These are phyloP conservation scores for Pogostemon cablin DNA, from an alignment of 257 asterid genomes.

Conservation along the genomic window DNA sequence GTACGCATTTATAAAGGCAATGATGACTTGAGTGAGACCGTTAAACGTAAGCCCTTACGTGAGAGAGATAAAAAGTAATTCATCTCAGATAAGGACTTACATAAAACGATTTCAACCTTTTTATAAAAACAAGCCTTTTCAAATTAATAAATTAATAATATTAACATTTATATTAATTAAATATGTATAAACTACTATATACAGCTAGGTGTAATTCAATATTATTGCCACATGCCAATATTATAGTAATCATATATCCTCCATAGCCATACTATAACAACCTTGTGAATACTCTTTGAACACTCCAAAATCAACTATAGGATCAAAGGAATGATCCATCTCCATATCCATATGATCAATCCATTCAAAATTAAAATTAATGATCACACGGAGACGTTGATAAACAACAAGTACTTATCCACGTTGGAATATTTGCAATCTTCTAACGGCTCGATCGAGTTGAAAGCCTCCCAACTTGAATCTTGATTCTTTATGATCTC, in stretches of 20 bases:
- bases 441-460: too few species aligned
- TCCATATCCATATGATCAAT: not conserved
- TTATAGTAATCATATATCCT: not conserved
- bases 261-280: slow-evolving; percentile 7
- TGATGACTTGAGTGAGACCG: too few species aligned
- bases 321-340: not conserved
- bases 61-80: too few species aligned
- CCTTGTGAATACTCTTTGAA: not conserved
- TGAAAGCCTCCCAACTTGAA: not conserved
- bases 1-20: too few species aligned
- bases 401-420: not conserved
- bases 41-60: too few species aligned
- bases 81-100: too few species aligned
- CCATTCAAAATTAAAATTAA: not conserved
- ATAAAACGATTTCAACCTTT: too few species aligned
- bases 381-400: not conserved
- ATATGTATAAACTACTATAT: too few species aligned
- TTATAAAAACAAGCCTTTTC: too few species aligned
- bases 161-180: too few species aligned
- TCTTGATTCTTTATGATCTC: not conserved
- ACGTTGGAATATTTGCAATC: not conserved
- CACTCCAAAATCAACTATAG: not conserved
- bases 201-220: too few species aligned
- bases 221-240: slow-evolving; percentile 2
- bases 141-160: too few species aligned